Base-by-base conservation (phyloP, 352 stramenopile genomes). In the Phytophthora foliorum region DNA sequence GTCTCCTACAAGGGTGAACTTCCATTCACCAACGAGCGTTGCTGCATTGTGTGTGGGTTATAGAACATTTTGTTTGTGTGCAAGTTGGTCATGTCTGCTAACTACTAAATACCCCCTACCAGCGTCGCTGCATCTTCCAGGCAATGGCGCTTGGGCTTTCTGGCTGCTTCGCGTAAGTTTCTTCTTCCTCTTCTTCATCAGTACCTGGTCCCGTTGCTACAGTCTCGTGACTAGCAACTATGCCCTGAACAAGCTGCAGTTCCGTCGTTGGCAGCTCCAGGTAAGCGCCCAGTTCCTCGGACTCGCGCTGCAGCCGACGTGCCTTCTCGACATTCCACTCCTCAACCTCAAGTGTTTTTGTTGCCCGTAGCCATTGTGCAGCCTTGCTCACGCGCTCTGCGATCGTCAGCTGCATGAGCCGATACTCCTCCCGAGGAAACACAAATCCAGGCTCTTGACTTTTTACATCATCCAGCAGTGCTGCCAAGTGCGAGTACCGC, bases 331-430 rank as follows among this genome's bases (percentile, higher is more conserved):
- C 50, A 69, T 93, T 89, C 80, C 82, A 91, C 57, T 89, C 74
- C 42, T 95, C 84, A 0, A 79, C 75, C 51, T 93, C 82, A 7
- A 95, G 61, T 27, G 65, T 64, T 65, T 93, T 93, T 4, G 84
- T 73, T 7, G 89, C 74, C 54, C 82, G 80, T 29, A 95, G 55
- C 88, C 88, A 95, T 32, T 65, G 56, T 1, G 69, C 62, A n/a
- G 86, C 88, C 9, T 89, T 88, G 22, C 69, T 51, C 29, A 95
- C 82, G 14, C 83, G 84, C 6, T 90, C 82, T 36, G 81, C 78
- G 19, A 95, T 90, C 13, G 86, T 91, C 46, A 80, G 44, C 53
- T 93, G 88, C 69, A 95, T 91, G 11, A 87, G 73, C 6, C 72
- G 65, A 62, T 91, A 93, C 67, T 94, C 86, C 14, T 74, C 66